A percentile compares a stretch with the other conserved stretches of the same genome.
Conservation (phyloP, 805 yeast species). For the Pichia membranifaciens region DNA sequence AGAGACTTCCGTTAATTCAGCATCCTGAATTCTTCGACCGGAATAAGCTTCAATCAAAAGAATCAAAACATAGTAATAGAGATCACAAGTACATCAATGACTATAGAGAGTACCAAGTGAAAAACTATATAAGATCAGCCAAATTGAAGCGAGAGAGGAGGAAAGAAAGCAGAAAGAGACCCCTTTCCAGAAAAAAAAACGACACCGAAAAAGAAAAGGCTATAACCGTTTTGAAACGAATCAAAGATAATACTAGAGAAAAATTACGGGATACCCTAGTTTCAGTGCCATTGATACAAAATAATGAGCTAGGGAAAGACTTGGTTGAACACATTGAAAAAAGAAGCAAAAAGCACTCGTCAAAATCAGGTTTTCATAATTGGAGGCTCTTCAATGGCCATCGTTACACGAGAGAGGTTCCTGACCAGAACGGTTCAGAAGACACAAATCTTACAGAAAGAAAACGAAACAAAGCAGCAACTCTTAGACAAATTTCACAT, state of each 20-base stretch:
- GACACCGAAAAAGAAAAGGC: background rate
- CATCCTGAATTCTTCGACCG: slow-evolving; percentile 3
- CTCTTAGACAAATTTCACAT: background rate
- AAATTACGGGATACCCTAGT: background rate
- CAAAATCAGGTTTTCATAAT: background rate
- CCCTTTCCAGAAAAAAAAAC: background rate
- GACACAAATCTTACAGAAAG: background rate
- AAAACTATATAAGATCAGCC: background rate
- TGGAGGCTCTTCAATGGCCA: slow-evolving; percentile 7
- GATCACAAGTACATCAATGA: background rate
- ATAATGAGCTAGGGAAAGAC: background rate
- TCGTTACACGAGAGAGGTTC: background rate
- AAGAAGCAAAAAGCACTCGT: background rate
- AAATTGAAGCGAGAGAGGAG: background rate
- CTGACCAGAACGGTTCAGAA: slow-evolving; percentile 2
- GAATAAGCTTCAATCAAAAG: background rate
- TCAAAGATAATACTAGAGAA: background rate
- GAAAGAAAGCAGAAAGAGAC: background rate
- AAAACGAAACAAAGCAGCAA: background rate
- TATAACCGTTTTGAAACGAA: background rate
- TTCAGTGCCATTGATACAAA: background rate
- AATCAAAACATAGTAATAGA: background rate
- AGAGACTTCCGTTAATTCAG: slow-evolving; percentile 1
- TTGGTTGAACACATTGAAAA: background rate
- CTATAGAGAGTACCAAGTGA: background rate